phyloP scores from a whole-genome alignment of 495 filamentous ascomycete genomes.

The Penicillium simplicissimum region DNA sequence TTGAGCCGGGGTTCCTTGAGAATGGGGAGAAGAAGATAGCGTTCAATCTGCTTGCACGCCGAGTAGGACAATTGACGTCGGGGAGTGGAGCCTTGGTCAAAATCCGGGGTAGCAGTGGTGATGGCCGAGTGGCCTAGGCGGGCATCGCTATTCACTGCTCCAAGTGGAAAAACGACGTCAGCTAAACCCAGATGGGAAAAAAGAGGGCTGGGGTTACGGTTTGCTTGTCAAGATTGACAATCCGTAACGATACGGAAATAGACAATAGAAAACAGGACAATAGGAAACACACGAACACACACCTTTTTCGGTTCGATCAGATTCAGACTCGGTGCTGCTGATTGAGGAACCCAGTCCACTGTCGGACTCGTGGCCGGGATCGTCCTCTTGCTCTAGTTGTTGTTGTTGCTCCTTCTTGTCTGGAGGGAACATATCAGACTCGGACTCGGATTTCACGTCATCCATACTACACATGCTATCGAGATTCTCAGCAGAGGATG shows the following conservation, averaged over 20 bases:
- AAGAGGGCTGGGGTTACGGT: background rate
- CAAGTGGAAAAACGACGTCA: background rate
- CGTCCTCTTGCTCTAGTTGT: slow-evolving; percentile 7
- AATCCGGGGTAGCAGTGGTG: slow-evolving; percentile 41
- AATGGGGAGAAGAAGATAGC: slow-evolving; percentile 58
- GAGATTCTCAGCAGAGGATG: background rate
- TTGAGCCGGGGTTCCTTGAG: slow-evolving; percentile 58
- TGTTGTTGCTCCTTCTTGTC: slow-evolving; percentile 19
- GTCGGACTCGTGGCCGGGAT: slow-evolving; percentile 47
- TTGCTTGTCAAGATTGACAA: too few species aligned
- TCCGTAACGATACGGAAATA: background rate
- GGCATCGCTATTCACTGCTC: slow-evolving; percentile 29
- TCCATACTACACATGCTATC: slow-evolving; percentile 9
- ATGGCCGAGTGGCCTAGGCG: slow-evolving; percentile 44
- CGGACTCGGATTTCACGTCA: background rate
- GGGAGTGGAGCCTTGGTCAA: slow-evolving; percentile 24
- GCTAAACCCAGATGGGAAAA: background rate
- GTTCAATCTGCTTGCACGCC: slow-evolving; percentile 57
- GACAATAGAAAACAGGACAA: background rate
- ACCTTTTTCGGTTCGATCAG: slow-evolving; percentile 28
- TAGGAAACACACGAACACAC: background rate
- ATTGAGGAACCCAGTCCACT: slow-evolving; percentile 61
- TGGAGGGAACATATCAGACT: slow-evolving; percentile 4
- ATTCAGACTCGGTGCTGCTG: slow-evolving; percentile 29
- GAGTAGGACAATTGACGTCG: slow-evolving; percentile 49